A percentile compares a stretch with the other conserved stretches of the same genome.
Conservation (phyloP, 352 stramenopile genomes). For the Globisporangium perplexum region DNA sequence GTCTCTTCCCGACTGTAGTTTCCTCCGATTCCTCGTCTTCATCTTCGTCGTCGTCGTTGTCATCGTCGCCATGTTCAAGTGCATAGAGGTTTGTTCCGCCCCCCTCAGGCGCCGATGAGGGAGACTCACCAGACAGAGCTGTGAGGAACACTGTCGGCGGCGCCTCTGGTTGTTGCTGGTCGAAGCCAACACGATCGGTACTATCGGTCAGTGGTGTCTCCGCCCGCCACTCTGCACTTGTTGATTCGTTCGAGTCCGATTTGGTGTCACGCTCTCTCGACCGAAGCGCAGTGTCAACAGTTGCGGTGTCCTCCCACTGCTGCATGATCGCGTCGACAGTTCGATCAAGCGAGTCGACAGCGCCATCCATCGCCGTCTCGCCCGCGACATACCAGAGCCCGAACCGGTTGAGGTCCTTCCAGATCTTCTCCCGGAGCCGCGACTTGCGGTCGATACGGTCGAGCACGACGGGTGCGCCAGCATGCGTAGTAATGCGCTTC, state of each 20-base stretch:
- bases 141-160: constrained; percentile 15
- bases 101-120: neutral
- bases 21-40: constrained; percentile 5
- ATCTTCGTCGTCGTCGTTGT: constrained; percentile 6
- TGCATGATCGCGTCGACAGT: constrained; percentile 53
- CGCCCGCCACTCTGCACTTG: neutral
- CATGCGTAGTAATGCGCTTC: constrained; percentile 22
- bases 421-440: constrained; percentile 40
- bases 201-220: neutral
- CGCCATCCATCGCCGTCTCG: constrained; percentile 3
- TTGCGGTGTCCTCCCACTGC: constrained; percentile 29
- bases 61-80: constrained; percentile 15
- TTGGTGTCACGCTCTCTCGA: neutral
- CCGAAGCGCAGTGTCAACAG: neutral
- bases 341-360: constrained; percentile 42
- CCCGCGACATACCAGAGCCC: constrained; percentile 43
- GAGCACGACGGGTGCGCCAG: constrained; percentile 25
- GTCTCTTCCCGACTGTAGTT: neutral
- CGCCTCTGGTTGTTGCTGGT: neutral
- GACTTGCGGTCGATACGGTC: constrained; percentile 23
- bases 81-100: neutral
- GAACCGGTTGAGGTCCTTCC: constrained; percentile 48
- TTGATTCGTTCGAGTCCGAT: neutral
- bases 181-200: too few relatives aligned
- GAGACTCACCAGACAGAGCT: constrained; percentile 10